Conservation (phyloP, 2,329 filamentous ascomycete genomes). For the Fusarium sp. region DNA sequence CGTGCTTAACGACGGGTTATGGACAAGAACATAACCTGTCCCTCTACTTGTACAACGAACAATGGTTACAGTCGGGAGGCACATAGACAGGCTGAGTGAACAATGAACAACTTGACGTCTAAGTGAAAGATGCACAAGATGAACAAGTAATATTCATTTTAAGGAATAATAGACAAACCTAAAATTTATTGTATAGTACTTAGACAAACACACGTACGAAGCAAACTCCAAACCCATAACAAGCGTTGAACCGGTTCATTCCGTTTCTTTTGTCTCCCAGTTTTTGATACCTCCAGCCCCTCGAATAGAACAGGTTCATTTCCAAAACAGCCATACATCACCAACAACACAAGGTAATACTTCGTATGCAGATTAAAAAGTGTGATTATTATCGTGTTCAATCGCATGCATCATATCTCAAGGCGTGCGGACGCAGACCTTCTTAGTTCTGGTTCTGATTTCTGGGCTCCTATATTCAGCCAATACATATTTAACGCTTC, state of each 20-base stretch:
- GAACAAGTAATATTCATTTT: not conserved
- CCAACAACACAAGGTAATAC: not conserved
- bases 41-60: not conserved
- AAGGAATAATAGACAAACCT: not conserved
- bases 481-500: not conserved
- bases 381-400: conserved; percentile 10
- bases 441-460: not conserved
- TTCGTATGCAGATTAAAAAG: conserved; percentile 14
- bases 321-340: not conserved
- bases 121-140: not conserved
- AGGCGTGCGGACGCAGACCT: conserved; percentile 10
- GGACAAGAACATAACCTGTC: not conserved
- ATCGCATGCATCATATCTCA: conserved; percentile 21
- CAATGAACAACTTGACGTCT: too few relatives aligned
- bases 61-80: not conserved
- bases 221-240: not conserved
- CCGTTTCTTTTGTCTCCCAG: not conserved
- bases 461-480: conserved; percentile 3
- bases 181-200: not conserved
- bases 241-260: too few relatives aligned
- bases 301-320: not conserved
- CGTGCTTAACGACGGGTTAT: not conserved
- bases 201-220: not conserved
- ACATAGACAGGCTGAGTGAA: too few relatives aligned
- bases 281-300: too few relatives aligned